phyloP scores from a whole-genome alignment of 208 protist genomes.

The Naegleria lovaniensis region DNA sequence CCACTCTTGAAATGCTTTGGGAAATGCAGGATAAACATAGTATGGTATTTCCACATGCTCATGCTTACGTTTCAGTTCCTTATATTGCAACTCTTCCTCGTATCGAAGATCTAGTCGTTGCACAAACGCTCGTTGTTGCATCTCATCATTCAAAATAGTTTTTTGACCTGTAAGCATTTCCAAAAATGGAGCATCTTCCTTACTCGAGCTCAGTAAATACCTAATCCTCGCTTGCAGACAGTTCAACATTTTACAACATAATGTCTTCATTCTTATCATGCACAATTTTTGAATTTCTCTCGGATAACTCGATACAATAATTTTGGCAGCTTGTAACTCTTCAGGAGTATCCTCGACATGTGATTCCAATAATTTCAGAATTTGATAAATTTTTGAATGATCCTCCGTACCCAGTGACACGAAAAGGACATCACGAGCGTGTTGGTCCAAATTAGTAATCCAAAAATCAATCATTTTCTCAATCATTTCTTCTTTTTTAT shows the following conservation, averaged over 20 bases:
- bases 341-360: background rate
- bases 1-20: background rate
- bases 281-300: background rate
- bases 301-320: background rate
- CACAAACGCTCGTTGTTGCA: background rate
- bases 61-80: background rate
- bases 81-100: background rate
- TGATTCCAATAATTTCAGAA: background rate
- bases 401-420: background rate
- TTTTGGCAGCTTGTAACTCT: background rate
- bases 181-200: background rate
- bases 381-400: background rate
- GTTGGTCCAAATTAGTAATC: background rate
- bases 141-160: background rate
- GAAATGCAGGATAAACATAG: background rate
- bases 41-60: background rate
- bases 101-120: background rate
- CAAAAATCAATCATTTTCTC: background rate
- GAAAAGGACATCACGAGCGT: background rate
- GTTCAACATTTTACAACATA: background rate
- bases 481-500: background rate
- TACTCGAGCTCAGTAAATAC: background rate
- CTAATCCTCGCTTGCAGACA: background rate
- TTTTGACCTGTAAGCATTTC: background rate
- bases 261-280: background rate